Conservation (phyloP, 2,329 filamentous ascomycete species). For the Alternaria brassicicola region DNA sequence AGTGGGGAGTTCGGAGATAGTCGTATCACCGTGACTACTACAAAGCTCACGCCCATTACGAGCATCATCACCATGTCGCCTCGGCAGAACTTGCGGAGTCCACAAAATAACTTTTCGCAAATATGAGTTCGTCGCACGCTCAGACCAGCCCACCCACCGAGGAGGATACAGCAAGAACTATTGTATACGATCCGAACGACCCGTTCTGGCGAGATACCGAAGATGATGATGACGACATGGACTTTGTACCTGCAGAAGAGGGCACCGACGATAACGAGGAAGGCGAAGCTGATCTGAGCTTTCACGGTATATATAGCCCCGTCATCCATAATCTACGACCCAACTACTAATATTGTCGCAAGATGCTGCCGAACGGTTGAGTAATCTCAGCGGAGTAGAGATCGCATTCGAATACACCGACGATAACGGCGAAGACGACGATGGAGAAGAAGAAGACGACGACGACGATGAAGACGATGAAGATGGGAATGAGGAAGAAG, state of each 20-base stretch:
- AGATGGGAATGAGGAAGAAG: slow-evolving; percentile 33
- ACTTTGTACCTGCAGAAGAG: slow-evolving; percentile 55
- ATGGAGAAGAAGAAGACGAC: slow-evolving; percentile 11
- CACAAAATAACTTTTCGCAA: slow-evolving; percentile 5
- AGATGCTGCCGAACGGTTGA: slow-evolving; percentile 53
- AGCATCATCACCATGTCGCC: slow-evolving; percentile 11
- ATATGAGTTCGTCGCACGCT: slow-evolving; percentile 36
- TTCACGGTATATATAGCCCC: slow-evolving; percentile 37
- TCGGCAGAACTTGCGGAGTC: slow-evolving; percentile 6
- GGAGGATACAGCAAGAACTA: slow-evolving; percentile 30
- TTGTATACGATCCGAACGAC: slow-evolving; percentile 42
- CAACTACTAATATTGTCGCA: slow-evolving; percentile 3
- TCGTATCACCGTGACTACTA: slow-evolving; percentile 12
- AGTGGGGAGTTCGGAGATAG: slow-evolving; percentile 14
- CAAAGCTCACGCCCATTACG: slow-evolving; percentile 9
- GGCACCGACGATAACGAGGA: slow-evolving; percentile 49
- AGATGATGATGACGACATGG: slow-evolving; percentile 57
- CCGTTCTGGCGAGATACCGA: slow-evolving; percentile 44
- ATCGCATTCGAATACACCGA: slow-evolving; percentile 51
- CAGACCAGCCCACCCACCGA: slow-evolving; percentile 35
- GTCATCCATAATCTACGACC: background rate
- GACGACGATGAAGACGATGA: slow-evolving; percentile 44
- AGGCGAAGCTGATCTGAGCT: slow-evolving; percentile 45
- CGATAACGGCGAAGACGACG: slow-evolving; percentile 45
- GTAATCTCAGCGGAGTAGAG: slow-evolving; percentile 51